phyloP scores from a whole-genome alignment of 164 flowering plant genomes.

The Protea cynaroides region DNA sequence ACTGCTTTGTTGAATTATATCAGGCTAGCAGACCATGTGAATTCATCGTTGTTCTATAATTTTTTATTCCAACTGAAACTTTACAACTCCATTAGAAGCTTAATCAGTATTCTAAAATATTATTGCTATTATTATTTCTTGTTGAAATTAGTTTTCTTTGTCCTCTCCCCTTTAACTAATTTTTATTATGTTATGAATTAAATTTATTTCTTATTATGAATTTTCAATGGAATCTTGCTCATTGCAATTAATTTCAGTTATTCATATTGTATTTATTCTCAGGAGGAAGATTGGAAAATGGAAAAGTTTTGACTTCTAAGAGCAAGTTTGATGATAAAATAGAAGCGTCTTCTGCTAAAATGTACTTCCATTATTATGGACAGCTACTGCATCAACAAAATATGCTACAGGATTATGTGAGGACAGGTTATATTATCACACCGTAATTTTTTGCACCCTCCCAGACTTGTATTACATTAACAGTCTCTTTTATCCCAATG shows the following conservation, averaged over 20 bases:
- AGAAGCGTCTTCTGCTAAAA: conserved; percentile 92
- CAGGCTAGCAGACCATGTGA: no score
- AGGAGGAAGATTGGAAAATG: conserved; percentile 58
- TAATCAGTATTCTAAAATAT: no score
- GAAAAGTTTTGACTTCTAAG: conserved; percentile 35
- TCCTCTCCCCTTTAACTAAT: no score
- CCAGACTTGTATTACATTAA: background rate
- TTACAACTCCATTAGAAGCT: no score
- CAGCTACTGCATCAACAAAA: conserved; percentile 96
- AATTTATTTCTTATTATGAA: background rate
- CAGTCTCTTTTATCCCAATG: no score
- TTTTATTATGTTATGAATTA: background rate
- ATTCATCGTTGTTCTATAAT: no score
- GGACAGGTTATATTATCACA: conserved; percentile 71
- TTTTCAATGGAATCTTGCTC: background rate
- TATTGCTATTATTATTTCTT: no score
- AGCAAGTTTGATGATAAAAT: conserved; percentile 95
- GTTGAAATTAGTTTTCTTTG: no score
- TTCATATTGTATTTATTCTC: conserved; percentile 12
- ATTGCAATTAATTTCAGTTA: background rate
- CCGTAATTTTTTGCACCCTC: conserved; percentile 13
- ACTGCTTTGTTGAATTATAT: no score
- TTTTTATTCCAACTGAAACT: no score
- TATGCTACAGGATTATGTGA: conserved; percentile 98
- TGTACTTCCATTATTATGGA: conserved; percentile 98